A percentile compares a stretch with the other conserved stretches of the same genome.
These are phyloP conservation scores for Skeletonema tropicum DNA, from an alignment of 108 stramenopile species.

Conservation along the genomic window DNA sequence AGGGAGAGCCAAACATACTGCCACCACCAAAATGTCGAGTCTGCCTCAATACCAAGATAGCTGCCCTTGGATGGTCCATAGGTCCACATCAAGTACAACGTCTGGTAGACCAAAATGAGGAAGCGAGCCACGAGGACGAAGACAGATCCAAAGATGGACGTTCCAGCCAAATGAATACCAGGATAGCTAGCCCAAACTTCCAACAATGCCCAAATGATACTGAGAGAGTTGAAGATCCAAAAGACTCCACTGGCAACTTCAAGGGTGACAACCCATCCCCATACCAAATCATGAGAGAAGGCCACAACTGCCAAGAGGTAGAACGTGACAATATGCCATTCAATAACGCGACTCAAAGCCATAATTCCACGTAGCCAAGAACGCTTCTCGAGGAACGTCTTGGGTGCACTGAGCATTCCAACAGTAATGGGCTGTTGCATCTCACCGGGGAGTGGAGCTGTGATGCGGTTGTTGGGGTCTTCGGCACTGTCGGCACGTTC, in stretches of 20 bases:
- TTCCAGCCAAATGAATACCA: slow-evolving; percentile 88
- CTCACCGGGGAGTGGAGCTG: slow-evolving; percentile 67
- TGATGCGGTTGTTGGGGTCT: slow-evolving; percentile 27
- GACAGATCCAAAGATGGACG: slow-evolving; percentile 90
- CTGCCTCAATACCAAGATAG: slow-evolving; percentile 82
- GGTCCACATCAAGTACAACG: slow-evolving; percentile 92
- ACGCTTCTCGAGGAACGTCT: slow-evolving; percentile 97
- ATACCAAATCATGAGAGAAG: slow-evolving; percentile 87
- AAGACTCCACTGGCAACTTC: slow-evolving; percentile 94
- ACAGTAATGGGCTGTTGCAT: slow-evolving; percentile 67
- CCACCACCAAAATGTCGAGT: slow-evolving; percentile 96
- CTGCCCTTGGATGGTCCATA: slow-evolving; percentile 75
- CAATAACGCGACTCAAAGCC: slow-evolving; percentile 88
- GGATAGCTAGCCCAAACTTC: slow-evolving; percentile 96
- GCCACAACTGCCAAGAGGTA: slow-evolving; percentile 89
- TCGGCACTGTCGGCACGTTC: slow-evolving; percentile 47
- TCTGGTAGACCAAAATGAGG: slow-evolving; percentile 92
- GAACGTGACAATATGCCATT: slow-evolving; percentile 96
- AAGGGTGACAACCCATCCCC: slow-evolving; percentile 92
- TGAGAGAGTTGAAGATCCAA: slow-evolving; percentile 89
- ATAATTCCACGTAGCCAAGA: slow-evolving; percentile 93
- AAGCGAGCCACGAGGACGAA: slow-evolving; percentile 86
- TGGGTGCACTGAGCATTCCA: slow-evolving; percentile 80
- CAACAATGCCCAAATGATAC: slow-evolving; percentile 85
- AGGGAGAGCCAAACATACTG: slow-evolving; percentile 95